Evolutionary conservation across 73 alveolate genomes (phyloP), one percentile per base, ranked within the genome.

Genomic region (Diophrys appendiculata): DNA sequence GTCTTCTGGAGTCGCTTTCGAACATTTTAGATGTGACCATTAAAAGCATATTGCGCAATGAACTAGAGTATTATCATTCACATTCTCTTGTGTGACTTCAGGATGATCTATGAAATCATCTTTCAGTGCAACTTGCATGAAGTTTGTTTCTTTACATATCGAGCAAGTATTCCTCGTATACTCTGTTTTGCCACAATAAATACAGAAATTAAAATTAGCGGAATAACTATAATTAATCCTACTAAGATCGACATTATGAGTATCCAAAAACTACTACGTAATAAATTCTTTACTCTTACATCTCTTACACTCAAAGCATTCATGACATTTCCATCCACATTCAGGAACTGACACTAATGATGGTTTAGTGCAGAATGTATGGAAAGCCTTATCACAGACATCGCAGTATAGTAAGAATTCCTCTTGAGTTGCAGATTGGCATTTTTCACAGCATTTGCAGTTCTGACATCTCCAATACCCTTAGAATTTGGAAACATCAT

Each of bases 331-430:
- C 93, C 93, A 86, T 33, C 72, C 77, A 28, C 93, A 86, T 27
- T 73, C 64, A 18, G 93, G 93, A 1, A 86, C 84, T 65, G 77
- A 28, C 8, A 30, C 78, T 5, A 86, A 60, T 28, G 33, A 52
- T 0, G 93, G 93, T 54, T 72, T 77, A 18, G 79, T 34, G 31
- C 93, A 86, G 55, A 52, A 65, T 0, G 93, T 78, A 65, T 86
- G 93, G 53, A 60, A 86, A 33, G 93, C 93, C 31, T 77, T 79
- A 53, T 86, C 93, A 65, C 93, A 86, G 22, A 79, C 87, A 80
- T 86, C 93, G 43, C 93, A 86, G 72, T 86, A 86, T 22, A 86
- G 89, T 25, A 86, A 33, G 25, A 77, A 52, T 53, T 86, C 82
- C 31, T 86, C 93, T 65, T 86, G 33, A 24, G 81, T 76, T 1